Evolutionary conservation across 1,284 basidiomycete species (phyloP), one percentile per base, ranked within the genome.

Genomic region (Irpex sp.): DNA sequence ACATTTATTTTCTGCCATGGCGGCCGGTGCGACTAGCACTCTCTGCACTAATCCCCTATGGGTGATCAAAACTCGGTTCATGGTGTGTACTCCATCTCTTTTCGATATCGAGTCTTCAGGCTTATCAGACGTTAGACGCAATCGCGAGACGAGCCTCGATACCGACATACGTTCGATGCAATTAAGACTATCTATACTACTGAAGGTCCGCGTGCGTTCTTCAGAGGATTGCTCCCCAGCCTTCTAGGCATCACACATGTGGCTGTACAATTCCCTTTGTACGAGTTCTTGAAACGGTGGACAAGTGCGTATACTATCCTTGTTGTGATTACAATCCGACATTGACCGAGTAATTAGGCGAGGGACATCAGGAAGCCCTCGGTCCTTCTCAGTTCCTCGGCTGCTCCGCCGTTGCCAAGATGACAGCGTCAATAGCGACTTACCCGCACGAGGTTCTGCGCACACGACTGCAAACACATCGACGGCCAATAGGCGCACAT

Each of bases 51-150:
- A 94, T 75, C 96, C 95, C 0, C 74, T 98, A 6, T 98, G 95
- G 95, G 93, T 98, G 49, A 94, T 98, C 74, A 97, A 97, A 79
- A 97, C 95, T 19, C 86, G 95, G 23, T 97, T 97, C 76, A 96
- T 97, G 96, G 94, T 96, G 71, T 69, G 84, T 79, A 51, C 16
- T n/a, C 5, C 18, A 21, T 23, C 37, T 8, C n/a, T 47, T 59
- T n/a, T 48, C 19, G 9, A n/a, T 33, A 16, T 55, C 21, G 37
- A 51, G 12, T 23, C 49, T 10, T 10, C 37, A 33, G 49, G 57
- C 23, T 63, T 8, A 52, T 58, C 49, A 5, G 51, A n/a, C 61
- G 49, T 28, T 71, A 91, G 90, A 92, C 88, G n/a, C 90, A 91
- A 73, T 83, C 87, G 28, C 80, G 83, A 64, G 78, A 82, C 47